Evolutionary conservation across 306 rosid genomes (phyloP), one percentile per base, ranked within the genome.

Genomic region (Sicyos baderoa): DNA sequence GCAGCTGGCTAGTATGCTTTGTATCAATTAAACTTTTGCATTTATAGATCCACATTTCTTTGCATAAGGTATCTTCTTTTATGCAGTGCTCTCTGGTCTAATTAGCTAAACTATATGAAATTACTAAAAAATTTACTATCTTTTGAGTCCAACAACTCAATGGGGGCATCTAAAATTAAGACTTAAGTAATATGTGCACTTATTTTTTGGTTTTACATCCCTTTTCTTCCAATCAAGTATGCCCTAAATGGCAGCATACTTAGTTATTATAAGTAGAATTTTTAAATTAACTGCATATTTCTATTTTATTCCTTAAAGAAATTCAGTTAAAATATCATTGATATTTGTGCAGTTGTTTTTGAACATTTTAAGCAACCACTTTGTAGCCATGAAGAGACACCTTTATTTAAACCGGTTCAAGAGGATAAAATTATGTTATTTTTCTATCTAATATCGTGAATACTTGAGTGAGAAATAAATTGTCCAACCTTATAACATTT

Each of bases 321-420:
- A n/a, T 61, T 61, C 9, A 62, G 17, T 44, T 10, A 2, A 40
- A 9, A 0, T 64, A 40, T 16, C 25, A 42, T 63, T 63, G 53
- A 4, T 63, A 9, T 63, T 19, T 63, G 70, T 42, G 70, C 17
- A 63, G 52, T 42, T 42, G 52, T 10, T 63, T 63, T 42, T 63
- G 17, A 62, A 3, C 27, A 17, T 7, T 37, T 6, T 40, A 32
- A 64, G 53, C 27, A 42, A 44, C 18, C 53, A 29, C 42, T 40
- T 63, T 63, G 49, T 6, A 58, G 65, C 45, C 21, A 15, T 18
- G 22, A 62, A 62, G 51, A 59, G 66, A 7, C 66, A 59, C 27
- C 4, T 62, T 62, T 4, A 62, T 62, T 62, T 35, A 4, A 61
- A 35, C 7, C 16, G 44, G 10, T 57, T 15, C 44, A 25, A 35